Conservation (phyloP, 768 basidiomycete genomes). For the Panaeolus cyanescens region DNA sequence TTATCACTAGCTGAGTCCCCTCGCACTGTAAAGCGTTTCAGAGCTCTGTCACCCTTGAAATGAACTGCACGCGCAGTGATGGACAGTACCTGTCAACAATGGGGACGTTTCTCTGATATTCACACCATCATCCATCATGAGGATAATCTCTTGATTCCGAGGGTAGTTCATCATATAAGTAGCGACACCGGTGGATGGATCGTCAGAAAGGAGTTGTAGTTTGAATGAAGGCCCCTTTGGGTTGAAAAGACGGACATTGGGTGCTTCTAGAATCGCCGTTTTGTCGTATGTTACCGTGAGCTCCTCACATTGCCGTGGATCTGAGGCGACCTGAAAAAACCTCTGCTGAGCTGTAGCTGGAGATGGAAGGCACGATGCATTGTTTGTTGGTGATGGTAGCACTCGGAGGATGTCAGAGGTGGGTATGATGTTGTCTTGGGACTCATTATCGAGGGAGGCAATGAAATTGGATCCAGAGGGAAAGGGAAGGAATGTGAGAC, state of each 20-base stretch:
- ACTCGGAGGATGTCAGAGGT: slow-evolving; percentile 53
- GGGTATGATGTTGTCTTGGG: slow-evolving; percentile 37
- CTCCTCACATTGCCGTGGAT: slow-evolving; percentile 48
- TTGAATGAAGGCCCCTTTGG: slow-evolving; percentile 32
- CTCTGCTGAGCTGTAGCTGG: slow-evolving; percentile 12
- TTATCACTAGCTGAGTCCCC: slow-evolving; percentile 31
- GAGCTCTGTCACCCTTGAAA: not conserved
- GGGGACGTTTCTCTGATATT: slow-evolving; percentile 41
- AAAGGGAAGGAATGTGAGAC: slow-evolving; percentile 54
- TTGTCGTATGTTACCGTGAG: slow-evolving; percentile 48
- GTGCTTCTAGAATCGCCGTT: slow-evolving; percentile 25
- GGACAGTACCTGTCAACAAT: slow-evolving; percentile 40
- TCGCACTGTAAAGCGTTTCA: slow-evolving; percentile 22
- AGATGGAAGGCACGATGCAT: slow-evolving; percentile 42
- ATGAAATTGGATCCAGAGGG: slow-evolving; percentile 50
- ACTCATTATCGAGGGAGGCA: slow-evolving; percentile 52
- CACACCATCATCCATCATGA: slow-evolving; percentile 45
- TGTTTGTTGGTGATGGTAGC: slow-evolving; percentile 35
- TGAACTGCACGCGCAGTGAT: not conserved
- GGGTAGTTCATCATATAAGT: slow-evolving; percentile 43
- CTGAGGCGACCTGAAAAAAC: slow-evolving; percentile 32
- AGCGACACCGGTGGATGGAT: slow-evolving; percentile 32
- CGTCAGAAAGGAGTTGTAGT: slow-evolving; percentile 26
- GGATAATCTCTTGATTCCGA: slow-evolving; percentile 37
- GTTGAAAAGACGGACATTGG: slow-evolving; percentile 39